Conservation (phyloP, 768 basidiomycete species). For the Panaeolus papilionaceus region DNA sequence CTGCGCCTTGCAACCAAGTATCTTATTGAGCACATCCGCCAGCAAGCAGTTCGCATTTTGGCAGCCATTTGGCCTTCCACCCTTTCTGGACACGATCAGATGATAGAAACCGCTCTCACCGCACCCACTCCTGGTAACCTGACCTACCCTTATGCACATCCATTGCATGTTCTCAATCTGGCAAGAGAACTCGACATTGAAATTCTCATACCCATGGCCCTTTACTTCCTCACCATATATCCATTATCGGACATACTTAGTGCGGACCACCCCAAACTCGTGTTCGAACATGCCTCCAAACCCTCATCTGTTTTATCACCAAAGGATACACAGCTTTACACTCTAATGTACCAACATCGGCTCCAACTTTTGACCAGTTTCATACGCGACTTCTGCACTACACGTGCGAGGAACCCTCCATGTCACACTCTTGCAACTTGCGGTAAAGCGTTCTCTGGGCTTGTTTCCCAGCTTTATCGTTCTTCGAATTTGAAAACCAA, state of each 20-base stretch:
- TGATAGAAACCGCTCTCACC: slow-evolving; percentile 55
- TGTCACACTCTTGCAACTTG: slow-evolving; percentile 44
- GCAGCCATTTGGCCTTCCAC: slow-evolving; percentile 58
- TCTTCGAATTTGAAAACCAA: slow-evolving; percentile 59
- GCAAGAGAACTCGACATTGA: slow-evolving; percentile 55
- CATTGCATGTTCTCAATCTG: slow-evolving; percentile 61
- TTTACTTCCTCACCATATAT: slow-evolving; percentile 67
- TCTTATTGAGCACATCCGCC: slow-evolving; percentile 57
- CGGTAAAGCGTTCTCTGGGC: slow-evolving; percentile 46
- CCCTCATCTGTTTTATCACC: slow-evolving; percentile 50
- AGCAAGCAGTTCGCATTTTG: slow-evolving; percentile 55
- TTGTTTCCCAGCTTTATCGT: slow-evolving; percentile 48
- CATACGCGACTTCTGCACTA: slow-evolving; percentile 47
- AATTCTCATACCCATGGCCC: slow-evolving; percentile 53
- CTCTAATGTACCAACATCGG: slow-evolving; percentile 63
- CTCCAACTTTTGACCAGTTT: slow-evolving; percentile 55
- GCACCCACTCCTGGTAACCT: slow-evolving; percentile 47
- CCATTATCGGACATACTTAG: slow-evolving; percentile 53
- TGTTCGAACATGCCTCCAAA: slow-evolving; percentile 51
- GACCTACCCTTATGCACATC: slow-evolving; percentile 65
- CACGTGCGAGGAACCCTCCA: slow-evolving; percentile 31
- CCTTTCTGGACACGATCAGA: slow-evolving; percentile 59
- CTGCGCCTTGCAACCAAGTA: slow-evolving; percentile 67
- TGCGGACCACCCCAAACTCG: slow-evolving; percentile 60
- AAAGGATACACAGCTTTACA: slow-evolving; percentile 54